A percentile compares a stretch with the other conserved stretches of the same genome.
Conservation (phyloP, 2,329 filamentous ascomycete species). For the Trichoderma brevicompactum region DNA sequence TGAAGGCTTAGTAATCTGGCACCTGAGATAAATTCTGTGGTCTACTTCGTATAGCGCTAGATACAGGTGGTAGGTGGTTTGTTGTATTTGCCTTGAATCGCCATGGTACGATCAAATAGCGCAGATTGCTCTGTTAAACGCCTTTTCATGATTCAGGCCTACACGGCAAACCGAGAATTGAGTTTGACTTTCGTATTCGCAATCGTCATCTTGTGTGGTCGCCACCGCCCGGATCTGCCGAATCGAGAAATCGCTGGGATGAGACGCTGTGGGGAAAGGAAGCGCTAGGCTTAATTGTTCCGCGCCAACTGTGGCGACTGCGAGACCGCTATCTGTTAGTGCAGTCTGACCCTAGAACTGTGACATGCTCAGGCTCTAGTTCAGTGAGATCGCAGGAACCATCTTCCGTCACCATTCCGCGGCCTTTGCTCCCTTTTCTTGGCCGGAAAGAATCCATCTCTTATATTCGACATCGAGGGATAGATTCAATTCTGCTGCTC, state of each 20-base stretch:
- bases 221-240: conserved; percentile 17
- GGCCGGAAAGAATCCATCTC: not conserved
- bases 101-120: too few relatives aligned
- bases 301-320: conserved; percentile 11
- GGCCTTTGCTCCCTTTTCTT: not conserved
- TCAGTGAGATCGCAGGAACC: not conserved
- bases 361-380: conserved; percentile 11
- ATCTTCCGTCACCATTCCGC: conserved; percentile 2
- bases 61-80: too few relatives aligned
- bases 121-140: not conserved
- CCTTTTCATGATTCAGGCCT: too few relatives aligned
- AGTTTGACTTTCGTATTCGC: conserved; percentile 6
- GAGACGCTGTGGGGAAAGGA: conserved; percentile 14
- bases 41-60: too few relatives aligned
- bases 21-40: too few relatives aligned
- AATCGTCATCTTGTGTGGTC: not conserved
- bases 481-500: not conserved
- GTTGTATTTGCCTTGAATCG: too few relatives aligned
- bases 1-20: too few relatives aligned
- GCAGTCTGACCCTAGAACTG: not conserved
- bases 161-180: not conserved
- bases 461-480: not conserved
- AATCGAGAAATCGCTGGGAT: conserved; percentile 7
- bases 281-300: not conserved
- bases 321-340: conserved; percentile 14